phyloP scores from a whole-genome alignment of 2,329 filamentous ascomycete species.

The Paracorniculantispora psalliotae region DNA sequence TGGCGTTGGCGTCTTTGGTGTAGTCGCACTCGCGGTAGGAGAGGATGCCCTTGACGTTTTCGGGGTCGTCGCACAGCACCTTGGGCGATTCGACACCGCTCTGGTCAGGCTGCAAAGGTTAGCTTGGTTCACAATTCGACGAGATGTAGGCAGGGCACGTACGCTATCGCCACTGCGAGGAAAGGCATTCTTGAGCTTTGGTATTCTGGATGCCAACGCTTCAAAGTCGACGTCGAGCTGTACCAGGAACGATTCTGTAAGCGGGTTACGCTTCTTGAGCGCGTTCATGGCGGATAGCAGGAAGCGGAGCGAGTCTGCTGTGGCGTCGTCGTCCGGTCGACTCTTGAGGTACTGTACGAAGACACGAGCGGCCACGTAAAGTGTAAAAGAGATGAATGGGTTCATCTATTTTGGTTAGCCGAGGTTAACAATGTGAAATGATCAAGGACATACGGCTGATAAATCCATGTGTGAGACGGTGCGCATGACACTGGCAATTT shows the following conservation, averaged over 20 bases:
- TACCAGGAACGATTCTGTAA: conserved; percentile 91
- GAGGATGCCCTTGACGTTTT: conserved; percentile 37
- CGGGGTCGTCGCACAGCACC: conserved; percentile 30
- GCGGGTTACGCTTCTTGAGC: conserved; percentile 78
- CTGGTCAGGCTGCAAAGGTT: not conserved
- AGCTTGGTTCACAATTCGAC: not conserved
- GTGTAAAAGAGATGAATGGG: conserved; percentile 88
- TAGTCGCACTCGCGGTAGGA: conserved; percentile 41
- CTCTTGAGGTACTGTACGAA: conserved; percentile 97
- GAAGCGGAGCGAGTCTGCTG: conserved; percentile 79
- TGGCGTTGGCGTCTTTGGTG: conserved; percentile 39
- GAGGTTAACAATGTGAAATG: not conserved
- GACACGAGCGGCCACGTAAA: conserved; percentile 92
- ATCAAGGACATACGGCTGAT: conserved; percentile 56
- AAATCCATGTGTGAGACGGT: conserved; percentile 90
- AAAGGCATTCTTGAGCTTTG: conserved; percentile 51
- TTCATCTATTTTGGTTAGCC: conserved; percentile 65
- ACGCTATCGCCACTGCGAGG: conserved; percentile 49
- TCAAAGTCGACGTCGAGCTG: conserved; percentile 91
- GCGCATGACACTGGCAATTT: conserved; percentile 92
- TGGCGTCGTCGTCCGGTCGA: conserved; percentile 76
- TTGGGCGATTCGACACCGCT: conserved; percentile 16
- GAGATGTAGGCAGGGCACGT: conserved; percentile 21
- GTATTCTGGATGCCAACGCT: conserved; percentile 59
- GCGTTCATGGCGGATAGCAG: conserved; percentile 86